A percentile compares a stretch with the other conserved stretches of the same genome.
Evolutionary conservation across 202 grass and related monocot species (phyloP).

Genomic region (Sporobolus alterniflorus): DNA sequence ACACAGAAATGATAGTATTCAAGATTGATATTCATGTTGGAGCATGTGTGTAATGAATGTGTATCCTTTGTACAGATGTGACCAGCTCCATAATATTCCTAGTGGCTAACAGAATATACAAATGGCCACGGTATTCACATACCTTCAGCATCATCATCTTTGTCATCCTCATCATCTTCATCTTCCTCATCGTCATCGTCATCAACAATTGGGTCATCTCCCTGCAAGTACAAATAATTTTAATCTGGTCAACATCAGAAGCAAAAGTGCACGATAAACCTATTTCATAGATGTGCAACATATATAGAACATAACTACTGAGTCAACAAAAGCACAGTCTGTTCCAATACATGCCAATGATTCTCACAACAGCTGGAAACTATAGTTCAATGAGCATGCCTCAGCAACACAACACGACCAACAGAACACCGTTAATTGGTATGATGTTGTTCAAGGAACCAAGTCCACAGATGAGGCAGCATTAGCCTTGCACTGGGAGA

Average conservation of each 20-base stretch:
- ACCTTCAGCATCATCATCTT: constrained; percentile 57
- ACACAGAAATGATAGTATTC: not conserved
- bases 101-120: not conserved
- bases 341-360: not conserved
- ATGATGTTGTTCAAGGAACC: too few relatives aligned
- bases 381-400: not conserved
- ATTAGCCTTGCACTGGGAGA: too few relatives aligned
- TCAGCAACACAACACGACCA: too few relatives aligned
- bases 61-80: not conserved
- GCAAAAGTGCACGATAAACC: not conserved
- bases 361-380: not conserved
- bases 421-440: too few relatives aligned
- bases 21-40: not conserved
- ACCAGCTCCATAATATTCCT: not conserved
- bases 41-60: not conserved
- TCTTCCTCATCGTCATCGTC: constrained; percentile 62
- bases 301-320: not conserved
- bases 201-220: constrained; percentile 61
- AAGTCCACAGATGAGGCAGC: too few relatives aligned
- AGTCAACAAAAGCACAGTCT: not conserved
- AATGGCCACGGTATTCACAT: not conserved
- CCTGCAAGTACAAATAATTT: constrained; percentile 18
- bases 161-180: constrained; percentile 64
- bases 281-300: not conserved
- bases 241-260: not conserved